Percentiles rank a stretch among this genome's conserved stretches.
Conservation (phyloP, 2,329 filamentous ascomycete species). For the Exophiala oligosperma region DNA sequence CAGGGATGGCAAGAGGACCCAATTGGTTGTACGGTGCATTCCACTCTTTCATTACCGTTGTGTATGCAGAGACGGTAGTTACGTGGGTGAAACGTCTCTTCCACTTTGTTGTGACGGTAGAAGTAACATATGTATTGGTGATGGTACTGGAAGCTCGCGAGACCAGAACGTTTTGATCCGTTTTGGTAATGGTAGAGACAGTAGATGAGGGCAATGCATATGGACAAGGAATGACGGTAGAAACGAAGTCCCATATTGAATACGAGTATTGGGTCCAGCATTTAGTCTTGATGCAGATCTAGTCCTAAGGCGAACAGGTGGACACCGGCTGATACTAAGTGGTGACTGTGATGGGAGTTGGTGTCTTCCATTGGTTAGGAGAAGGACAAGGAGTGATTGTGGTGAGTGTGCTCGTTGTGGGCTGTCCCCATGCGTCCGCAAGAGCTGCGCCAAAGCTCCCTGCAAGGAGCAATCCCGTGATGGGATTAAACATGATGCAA, state of each 20-base stretch:
- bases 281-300: slow-evolving; percentile 1
- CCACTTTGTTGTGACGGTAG: not conserved
- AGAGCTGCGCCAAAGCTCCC: no score
- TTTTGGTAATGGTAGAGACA: slow-evolving; percentile 4
- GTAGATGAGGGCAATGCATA: not conserved
- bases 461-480: no score
- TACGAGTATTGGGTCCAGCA: slow-evolving; percentile 5
- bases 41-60: slow-evolving; percentile 11
- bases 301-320: not conserved
- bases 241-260: slow-evolving; percentile 5
- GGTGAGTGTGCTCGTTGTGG: not conserved
- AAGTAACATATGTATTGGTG: slow-evolving; percentile 1
- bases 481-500: no score
- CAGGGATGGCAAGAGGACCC: slow-evolving; percentile 7
- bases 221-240: slow-evolving; percentile 8
- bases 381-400: not conserved
- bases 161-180: slow-evolving; percentile 3
- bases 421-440: no score
- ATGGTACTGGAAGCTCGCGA: not conserved
- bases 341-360: not conserved
- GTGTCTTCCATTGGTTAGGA: not conserved
- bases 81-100: not conserved
- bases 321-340: slow-evolving; percentile 6
- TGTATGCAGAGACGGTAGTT: not conserved
- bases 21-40: slow-evolving; percentile 5